Conservation (phyloP, 208 protist genomes). For the Trypanosoma theileri region DNA sequence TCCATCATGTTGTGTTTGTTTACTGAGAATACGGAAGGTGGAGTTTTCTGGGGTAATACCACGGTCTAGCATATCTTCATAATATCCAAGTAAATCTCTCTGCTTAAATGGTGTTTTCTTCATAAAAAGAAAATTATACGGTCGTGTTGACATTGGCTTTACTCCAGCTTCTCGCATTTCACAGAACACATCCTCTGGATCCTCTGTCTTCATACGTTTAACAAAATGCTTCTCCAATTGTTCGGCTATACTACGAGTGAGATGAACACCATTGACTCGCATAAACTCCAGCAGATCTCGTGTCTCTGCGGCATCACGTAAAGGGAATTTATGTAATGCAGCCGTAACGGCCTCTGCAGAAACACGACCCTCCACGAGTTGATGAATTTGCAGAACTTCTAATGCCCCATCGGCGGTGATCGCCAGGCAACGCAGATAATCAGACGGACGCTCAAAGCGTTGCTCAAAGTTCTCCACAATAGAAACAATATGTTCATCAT, state of each 20-base stretch:
- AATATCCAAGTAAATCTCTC: constrained; percentile 72
- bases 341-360: constrained; percentile 50
- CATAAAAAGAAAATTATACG: constrained; percentile 90
- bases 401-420: constrained; percentile 36
- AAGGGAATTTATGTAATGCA: constrained; percentile 58
- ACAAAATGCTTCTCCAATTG: constrained; percentile 66
- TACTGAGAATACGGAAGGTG: constrained; percentile 79
- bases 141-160: constrained; percentile 60
- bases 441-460: constrained; percentile 55
- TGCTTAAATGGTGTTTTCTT: constrained; percentile 29
- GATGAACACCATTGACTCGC: constrained; percentile 33
- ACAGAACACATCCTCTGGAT: constrained; percentile 59
- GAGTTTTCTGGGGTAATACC: constrained; percentile 76
- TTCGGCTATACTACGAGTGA: constrained; percentile 45
- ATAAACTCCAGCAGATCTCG: constrained; percentile 50
- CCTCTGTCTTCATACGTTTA: constrained; percentile 72
- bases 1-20: constrained; percentile 53
- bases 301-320: constrained; percentile 35
- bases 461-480: constrained; percentile 74
- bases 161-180: constrained; percentile 59
- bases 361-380: constrained; percentile 37
- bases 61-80: constrained; percentile 88
- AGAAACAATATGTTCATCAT: constrained; percentile 65
- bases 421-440: constrained; percentile 54
- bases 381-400: constrained; percentile 38